Percentiles rank a stretch among this genome's conserved stretches.
These are phyloP conservation scores for Vanderwaltozyma polyspora DNA, from an alignment of 805 yeast species.

Conservation along the genomic window DNA sequence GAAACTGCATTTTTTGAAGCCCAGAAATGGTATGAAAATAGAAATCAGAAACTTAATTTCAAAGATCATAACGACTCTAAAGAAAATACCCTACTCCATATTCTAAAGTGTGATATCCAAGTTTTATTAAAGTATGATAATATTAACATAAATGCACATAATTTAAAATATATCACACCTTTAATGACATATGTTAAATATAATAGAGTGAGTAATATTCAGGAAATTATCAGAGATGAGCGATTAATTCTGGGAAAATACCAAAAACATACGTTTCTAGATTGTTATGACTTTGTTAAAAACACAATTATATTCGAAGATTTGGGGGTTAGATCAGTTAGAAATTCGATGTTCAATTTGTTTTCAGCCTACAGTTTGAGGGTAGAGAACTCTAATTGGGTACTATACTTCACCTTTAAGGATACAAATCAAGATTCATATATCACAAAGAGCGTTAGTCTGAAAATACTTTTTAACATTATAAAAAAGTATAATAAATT, in stretches of 20 bases:
- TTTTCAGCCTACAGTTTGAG: slow-evolving; percentile 12
- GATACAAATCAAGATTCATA: background rate
- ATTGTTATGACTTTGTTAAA: slow-evolving; percentile 38
- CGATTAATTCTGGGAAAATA: slow-evolving; percentile 30
- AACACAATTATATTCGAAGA: slow-evolving; percentile 15
- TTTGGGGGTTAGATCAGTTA: slow-evolving; percentile 8
- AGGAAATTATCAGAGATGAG: slow-evolving; percentile 36
- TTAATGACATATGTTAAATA: slow-evolving; percentile 60
- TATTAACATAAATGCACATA: slow-evolving; percentile 49
- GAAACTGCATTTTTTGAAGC: slow-evolving; percentile 35
- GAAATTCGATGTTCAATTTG: slow-evolving; percentile 6
- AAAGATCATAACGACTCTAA: slow-evolving; percentile 58
- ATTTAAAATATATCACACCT: slow-evolving; percentile 53
- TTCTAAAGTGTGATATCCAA: slow-evolving; percentile 42
- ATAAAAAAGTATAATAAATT: slow-evolving; percentile 8
- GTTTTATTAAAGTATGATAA: slow-evolving; percentile 29
- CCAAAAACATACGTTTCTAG: slow-evolving; percentile 25
- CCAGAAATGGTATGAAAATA: slow-evolving; percentile 30
- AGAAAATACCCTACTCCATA: slow-evolving; percentile 71
- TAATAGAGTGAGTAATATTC: slow-evolving; percentile 50
- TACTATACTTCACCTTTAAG: slow-evolving; percentile 6
- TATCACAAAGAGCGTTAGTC: slow-evolving; percentile 4
- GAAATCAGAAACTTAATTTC: slow-evolving; percentile 30
- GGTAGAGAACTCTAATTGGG: slow-evolving; percentile 16
- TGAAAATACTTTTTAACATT: slow-evolving; percentile 13